A percentile compares a stretch with the other conserved stretches of the same genome.
Evolutionary conservation across 192 early-diverging fungal species (phyloP).

Genomic region (Gigaspora rosea): DNA sequence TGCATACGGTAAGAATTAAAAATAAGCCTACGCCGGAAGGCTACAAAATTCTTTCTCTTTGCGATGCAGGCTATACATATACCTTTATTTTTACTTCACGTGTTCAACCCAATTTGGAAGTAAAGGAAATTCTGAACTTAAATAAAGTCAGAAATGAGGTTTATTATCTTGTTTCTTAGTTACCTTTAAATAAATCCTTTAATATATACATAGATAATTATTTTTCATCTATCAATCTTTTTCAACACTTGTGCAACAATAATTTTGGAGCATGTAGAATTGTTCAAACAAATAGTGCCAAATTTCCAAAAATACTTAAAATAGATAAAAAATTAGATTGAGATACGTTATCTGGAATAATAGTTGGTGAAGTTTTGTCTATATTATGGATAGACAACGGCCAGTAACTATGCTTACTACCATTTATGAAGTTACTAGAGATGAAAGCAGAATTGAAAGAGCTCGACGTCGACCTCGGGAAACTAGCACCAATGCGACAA

Average conservation of each 20-base stretch:
- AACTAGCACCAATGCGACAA: slow-evolving; percentile 30
- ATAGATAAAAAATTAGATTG: slow-evolving; percentile 21
- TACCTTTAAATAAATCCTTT: slow-evolving; percentile 27
- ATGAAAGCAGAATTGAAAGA: slow-evolving; percentile 9
- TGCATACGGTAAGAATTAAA: slow-evolving; percentile 37
- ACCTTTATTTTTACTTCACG: slow-evolving; percentile 32
- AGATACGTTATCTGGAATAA: slow-evolving; percentile 8
- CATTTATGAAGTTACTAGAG: slow-evolving; percentile 29
- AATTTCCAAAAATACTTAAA: slow-evolving; percentile 34
- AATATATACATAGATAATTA: slow-evolving; percentile 39
- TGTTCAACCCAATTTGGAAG: neutral
- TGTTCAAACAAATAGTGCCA: slow-evolving; percentile 1
- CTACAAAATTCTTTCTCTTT: slow-evolving; percentile 41
- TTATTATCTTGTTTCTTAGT: slow-evolving; percentile 33
- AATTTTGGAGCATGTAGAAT: slow-evolving; percentile 37
- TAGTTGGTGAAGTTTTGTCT: slow-evolving; percentile 1
- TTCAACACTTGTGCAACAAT: slow-evolving; percentile 25
- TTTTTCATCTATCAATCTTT: slow-evolving; percentile 35
- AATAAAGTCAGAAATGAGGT: slow-evolving; percentile 28
- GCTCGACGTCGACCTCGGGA: slow-evolving; percentile 21
- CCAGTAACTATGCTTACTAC: slow-evolving; percentile 33
- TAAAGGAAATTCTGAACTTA: slow-evolving; percentile 27
- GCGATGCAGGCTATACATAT: slow-evolving; percentile 38
- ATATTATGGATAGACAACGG: slow-evolving; percentile 33
- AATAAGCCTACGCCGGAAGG: slow-evolving; percentile 38